A percentile compares a stretch with the other conserved stretches of the same genome.
Evolutionary conservation across 2,329 filamentous ascomycete genomes (phyloP).

Genomic region (Colletotrichum musae): DNA sequence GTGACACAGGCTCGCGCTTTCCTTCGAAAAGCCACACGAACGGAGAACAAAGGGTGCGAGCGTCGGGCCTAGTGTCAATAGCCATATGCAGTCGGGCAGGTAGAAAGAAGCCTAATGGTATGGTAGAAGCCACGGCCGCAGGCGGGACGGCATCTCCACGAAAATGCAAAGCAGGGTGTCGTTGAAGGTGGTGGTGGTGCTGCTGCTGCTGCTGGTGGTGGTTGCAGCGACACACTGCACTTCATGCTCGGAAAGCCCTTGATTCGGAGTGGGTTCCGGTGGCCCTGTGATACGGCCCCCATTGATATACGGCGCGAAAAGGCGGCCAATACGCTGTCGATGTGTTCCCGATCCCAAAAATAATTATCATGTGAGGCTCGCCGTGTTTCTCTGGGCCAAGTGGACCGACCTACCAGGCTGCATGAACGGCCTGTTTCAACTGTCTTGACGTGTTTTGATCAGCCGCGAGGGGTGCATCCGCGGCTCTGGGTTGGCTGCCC

Average conservation of each 20-base stretch:
- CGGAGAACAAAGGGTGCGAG: slow-evolving; percentile 16
- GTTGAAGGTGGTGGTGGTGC: background rate
- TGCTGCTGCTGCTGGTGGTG: background rate
- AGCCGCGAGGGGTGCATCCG: slow-evolving; percentile 14
- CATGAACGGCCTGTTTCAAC: slow-evolving; percentile 35
- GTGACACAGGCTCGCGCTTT: background rate
- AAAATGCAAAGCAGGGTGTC: background rate
- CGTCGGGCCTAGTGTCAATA: slow-evolving; percentile 10
- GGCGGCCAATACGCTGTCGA: background rate
- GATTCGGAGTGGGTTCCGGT: slow-evolving; percentile 17
- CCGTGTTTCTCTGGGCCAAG: background rate
- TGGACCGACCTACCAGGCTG: background rate
- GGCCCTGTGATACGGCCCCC: background rate
- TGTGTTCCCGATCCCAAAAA: slow-evolving; percentile 5
- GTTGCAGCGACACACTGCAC: too few species aligned
- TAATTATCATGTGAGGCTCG: slow-evolving; percentile 26
- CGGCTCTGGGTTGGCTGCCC: background rate
- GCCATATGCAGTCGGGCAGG: background rate
- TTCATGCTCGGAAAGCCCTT: slow-evolving; percentile 13
- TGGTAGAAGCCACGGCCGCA: background rate
- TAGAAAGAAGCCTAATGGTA: slow-evolving; percentile 5
- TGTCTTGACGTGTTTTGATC: slow-evolving; percentile 27
- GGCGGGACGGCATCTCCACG: slow-evolving; percentile 3
- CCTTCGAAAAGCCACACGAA: slow-evolving; percentile 20
- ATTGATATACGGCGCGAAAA: background rate